Percentiles rank a stretch among this genome's conserved stretches.
phyloP scores from a whole-genome alignment of 2,329 filamentous ascomycete genomes.

The Neocatenulostroma microsporum region DNA sequence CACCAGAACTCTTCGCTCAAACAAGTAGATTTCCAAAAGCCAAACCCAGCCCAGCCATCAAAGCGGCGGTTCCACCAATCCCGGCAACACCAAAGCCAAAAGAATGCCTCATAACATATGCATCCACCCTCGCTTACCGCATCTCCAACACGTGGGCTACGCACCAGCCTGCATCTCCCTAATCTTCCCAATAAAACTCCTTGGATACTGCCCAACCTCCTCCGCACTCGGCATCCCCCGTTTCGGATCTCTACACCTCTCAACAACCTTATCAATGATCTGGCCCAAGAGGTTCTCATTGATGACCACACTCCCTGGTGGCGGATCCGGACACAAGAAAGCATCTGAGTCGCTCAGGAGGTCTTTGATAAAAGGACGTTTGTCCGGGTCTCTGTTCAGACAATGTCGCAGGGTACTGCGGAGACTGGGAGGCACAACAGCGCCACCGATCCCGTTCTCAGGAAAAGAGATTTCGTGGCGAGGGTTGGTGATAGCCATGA shows the following conservation, averaged over 20 bases:
- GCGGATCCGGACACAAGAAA: constrained; percentile 51
- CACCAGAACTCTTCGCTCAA: too few relatives aligned
- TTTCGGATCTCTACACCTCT: constrained; percentile 47
- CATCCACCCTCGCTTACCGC: too few relatives aligned
- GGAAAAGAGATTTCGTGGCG: constrained; percentile 66
- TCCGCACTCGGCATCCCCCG: constrained; percentile 50
- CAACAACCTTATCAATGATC: constrained; percentile 53
- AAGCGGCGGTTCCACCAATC: too few relatives aligned
- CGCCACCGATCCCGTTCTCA: constrained; percentile 58
- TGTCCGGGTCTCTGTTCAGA: constrained; percentile 50
- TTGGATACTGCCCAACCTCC: constrained; percentile 43
- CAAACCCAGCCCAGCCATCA: too few relatives aligned
- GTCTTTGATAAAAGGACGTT: constrained; percentile 50
- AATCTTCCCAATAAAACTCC: constrained; percentile 43
- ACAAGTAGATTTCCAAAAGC: too few relatives aligned
- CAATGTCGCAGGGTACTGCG: constrained; percentile 51
- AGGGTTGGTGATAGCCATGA: constrained; percentile 78
- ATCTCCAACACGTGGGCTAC: too few relatives aligned
- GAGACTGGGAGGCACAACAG: constrained; percentile 48
- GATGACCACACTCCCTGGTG: constrained; percentile 40
- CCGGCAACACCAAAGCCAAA: too few relatives aligned
- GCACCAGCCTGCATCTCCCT: constrained; percentile 31
- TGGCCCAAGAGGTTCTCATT: constrained; percentile 53
- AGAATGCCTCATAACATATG: too few relatives aligned
- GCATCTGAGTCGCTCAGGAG: constrained; percentile 49